Base-by-base conservation (phyloP, 2,329 filamentous ascomycete genomes). In the Fusarium chlamydosporum region DNA sequence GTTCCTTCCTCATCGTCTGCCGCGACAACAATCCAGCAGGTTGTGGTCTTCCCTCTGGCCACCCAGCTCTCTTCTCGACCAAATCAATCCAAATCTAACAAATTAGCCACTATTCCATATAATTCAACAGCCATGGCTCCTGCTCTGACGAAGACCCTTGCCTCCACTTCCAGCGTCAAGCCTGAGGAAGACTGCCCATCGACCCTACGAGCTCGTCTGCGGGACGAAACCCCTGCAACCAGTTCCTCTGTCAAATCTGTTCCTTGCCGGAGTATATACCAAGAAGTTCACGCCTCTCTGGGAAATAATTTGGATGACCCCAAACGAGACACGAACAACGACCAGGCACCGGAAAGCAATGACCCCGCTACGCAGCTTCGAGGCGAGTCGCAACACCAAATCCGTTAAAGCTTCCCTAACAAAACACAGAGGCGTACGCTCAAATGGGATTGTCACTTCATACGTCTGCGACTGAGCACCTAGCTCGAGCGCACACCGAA, bases 161-260 rank as follows among this genome's bases (percentile, higher is more conserved):
- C 48, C 15, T 64, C 72, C 1, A 63, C 54, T 20, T 67, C 68
- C 5, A 65, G 43, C 38, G 37, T 51, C 18, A 56, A 27, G 16
- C 27, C 31, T 1, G 60, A 54, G 6, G 63, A 59, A 9, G 45
- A 45, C 1, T 72, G 68, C n/a, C 70, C 74, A 1, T 74, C 74
- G 0, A 75, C 69, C 0, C 51, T 79, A 2, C 72, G 76, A 20
- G 72, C 71, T 34, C 75, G 76, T 9, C 70, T 79, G 13, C 71
- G 74, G 11, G 77, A 71, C 13, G 65, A 71, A 3, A 60, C 66
- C 4, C 53, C 65, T 0, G 35, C 61, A 6, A 46, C 56, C 7
- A 42, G 47, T 7, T 58, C 61, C 9, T 60, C 67, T 6, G 6
- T 41, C 11, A 54, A 65, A 10, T 29, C 47, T 1, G 23, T 56